Base-by-base conservation (phyloP, 768 basidiomycete species). In the Termitomyces sp. region DNA sequence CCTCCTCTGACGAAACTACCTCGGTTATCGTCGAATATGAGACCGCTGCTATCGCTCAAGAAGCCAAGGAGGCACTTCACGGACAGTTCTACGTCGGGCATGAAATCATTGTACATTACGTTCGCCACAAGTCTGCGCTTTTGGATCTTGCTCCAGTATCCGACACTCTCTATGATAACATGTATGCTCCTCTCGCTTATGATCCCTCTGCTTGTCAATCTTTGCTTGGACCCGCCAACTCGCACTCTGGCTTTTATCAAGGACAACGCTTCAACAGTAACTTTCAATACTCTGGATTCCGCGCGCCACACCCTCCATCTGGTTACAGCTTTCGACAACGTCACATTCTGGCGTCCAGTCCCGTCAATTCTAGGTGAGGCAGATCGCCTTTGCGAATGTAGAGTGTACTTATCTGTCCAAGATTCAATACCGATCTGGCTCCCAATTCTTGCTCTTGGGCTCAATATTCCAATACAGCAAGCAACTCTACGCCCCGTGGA, bases 1-100 rank as follows among this genome's bases (percentile, higher is more conserved):
- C 65, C 35, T 70, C 72, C 7, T 59, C 68, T 31, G 60, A 69
- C 51, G 75, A 73, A 46, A 77, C 75, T 36, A 73, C 80, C 33
- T 79, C 83, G 25, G 86, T 78, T 50, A 60, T 83, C 23, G 87
- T 88, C n/a, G 83, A 88, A 65, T 89, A 88, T 61, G 68, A 76
- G 33, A 74, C 79, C 18, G 56, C 72, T 40, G 69, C 72, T 33
- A 74, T 80, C 56, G 86, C 89, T 35, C 73, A 76, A 54, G 88
- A 90, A 65, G 89, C 89, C 10, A 83, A 78, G 56, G 79, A 80
- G 16, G 69, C 75, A 35, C 74, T 91, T 56, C 74, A 81, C 49
- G 81, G 80, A 52, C 88, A 91, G 62, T 65, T 72, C 39, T 91
- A 90, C 63, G 80, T 78, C 12, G 77, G 75, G 49, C 70, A 72